A percentile compares a stretch with the other conserved stretches of the same genome.
Evolutionary conservation across 208 protist species (phyloP).

Genomic region (Trypanosoma cruzi): DNA sequence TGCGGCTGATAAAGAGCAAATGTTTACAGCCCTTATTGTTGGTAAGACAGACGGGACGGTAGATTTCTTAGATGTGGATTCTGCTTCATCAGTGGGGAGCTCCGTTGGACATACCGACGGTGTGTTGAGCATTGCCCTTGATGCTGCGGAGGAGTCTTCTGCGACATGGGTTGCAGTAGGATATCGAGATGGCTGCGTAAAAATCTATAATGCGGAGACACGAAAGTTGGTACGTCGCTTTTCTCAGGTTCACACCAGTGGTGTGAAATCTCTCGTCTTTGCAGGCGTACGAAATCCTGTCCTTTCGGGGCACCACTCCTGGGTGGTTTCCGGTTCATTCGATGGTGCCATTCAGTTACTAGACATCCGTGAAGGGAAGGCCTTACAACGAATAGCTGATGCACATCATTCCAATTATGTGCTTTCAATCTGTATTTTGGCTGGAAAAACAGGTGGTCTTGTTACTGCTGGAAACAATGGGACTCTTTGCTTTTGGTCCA

Average conservation of each 20-base stretch:
- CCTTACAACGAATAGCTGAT: conserved; percentile 43
- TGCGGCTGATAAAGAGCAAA: neutral
- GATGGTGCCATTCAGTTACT: conserved; percentile 65
- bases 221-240: conserved; percentile 80
- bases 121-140: conserved; percentile 45
- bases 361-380: conserved; percentile 46
- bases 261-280: conserved; percentile 71
- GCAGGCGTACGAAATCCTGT: conserved; percentile 32
- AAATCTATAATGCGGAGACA: conserved; percentile 71
- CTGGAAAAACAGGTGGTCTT: conserved; percentile 1
- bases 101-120: conserved; percentile 57
- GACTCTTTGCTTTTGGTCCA: conserved; percentile 58
- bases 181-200: conserved; percentile 82
- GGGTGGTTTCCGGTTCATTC: conserved; percentile 70
- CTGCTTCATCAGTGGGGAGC: conserved; percentile 25
- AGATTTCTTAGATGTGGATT: conserved; percentile 47
- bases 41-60: conserved; percentile 64
- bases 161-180: conserved; percentile 71
- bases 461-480: conserved; percentile 74
- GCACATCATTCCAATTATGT: conserved; percentile 62
- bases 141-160: conserved; percentile 14
- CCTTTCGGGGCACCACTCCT: conserved; percentile 49
- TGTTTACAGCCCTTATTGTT: conserved; percentile 37
- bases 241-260: conserved; percentile 52
- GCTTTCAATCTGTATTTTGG: conserved; percentile 47